Evolutionary conservation across 163 green algal species (phyloP).

Genomic region (Volvox carteri): DNA sequence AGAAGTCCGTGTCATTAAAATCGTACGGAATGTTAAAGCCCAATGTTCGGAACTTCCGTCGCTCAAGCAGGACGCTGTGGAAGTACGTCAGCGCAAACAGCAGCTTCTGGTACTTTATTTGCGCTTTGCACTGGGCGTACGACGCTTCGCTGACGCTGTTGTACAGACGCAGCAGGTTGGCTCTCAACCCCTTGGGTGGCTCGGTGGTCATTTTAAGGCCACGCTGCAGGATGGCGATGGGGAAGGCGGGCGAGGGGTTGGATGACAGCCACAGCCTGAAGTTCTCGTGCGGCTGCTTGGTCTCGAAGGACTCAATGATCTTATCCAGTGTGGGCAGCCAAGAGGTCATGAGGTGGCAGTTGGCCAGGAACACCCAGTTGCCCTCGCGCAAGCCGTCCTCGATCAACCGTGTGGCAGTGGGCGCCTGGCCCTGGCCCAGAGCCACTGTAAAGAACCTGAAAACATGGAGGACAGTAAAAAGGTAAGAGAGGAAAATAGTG

Average conservation of each 20-base stretch:
- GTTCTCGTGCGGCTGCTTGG: constrained; percentile 73
- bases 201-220: constrained; percentile 93
- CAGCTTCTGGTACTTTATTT: constrained; percentile 89
- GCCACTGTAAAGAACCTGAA: constrained; percentile 82
- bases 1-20: constrained; percentile 94
- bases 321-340: constrained; percentile 91
- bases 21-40: constrained; percentile 94
- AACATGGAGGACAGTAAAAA: background rate
- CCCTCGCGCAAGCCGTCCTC: constrained; percentile 81
- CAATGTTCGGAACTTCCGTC: constrained; percentile 89
- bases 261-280: constrained; percentile 91
- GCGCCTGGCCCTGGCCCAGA: constrained; percentile 90
- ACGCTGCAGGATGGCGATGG: constrained; percentile 87
- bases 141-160: constrained; percentile 81
- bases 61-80: constrained; percentile 89
- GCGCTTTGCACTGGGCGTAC: constrained; percentile 74
- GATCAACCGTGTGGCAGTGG: constrained; percentile 85
- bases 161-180: constrained; percentile 90
- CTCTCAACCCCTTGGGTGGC: constrained; percentile 87
- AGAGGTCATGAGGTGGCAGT: constrained; percentile 92
- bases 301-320: constrained; percentile 84
- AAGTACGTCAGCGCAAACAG: constrained; percentile 91
- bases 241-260: constrained; percentile 82
- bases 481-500: background rate
- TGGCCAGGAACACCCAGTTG: constrained; percentile 93